Conservation (phyloP, 306 rosid species). For the Vachellia collinsii region DNA sequence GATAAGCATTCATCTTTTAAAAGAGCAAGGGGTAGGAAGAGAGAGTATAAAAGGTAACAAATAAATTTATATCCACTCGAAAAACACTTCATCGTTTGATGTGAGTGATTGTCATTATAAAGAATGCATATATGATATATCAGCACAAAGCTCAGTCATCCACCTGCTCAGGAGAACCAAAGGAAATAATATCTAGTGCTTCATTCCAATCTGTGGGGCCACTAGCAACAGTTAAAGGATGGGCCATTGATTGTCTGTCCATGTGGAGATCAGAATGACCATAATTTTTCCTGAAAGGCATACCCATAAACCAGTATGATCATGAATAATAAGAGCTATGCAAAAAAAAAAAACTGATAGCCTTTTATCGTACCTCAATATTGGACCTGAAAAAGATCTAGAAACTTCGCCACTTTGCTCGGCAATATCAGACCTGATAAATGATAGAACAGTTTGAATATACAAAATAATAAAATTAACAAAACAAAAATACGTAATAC, state of each 20-base stretch:
- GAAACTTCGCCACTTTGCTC: constrained; percentile 93
- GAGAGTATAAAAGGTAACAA: background rate
- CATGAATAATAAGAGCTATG: background rate
- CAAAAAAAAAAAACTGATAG: too few species aligned
- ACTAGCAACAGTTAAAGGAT: constrained; percentile 54
- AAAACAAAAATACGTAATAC: background rate
- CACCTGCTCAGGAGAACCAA: constrained; percentile 97
- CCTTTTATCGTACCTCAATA: constrained; percentile 51
- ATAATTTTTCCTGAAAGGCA: constrained; percentile 60
- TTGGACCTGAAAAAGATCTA: constrained; percentile 76
- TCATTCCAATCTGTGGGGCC: constrained; percentile 99
- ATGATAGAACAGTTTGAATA: constrained; percentile 25
- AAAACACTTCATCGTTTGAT: background rate
- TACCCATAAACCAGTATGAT: constrained; percentile 19
- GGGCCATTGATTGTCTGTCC: constrained; percentile 71
- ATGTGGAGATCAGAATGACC: constrained; percentile 68
- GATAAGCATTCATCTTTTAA: constrained; percentile 21
- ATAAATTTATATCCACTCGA: background rate
- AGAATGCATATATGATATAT: background rate
- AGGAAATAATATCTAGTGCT: constrained; percentile 90
- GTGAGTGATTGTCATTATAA: background rate
- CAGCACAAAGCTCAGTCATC: constrained; percentile 3
- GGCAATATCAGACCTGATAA: constrained; percentile 75
- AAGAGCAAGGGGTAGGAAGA: background rate
- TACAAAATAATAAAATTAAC: background rate